Base-by-base conservation (phyloP, 257 asterid genomes). In the Penstemon newberryi region DNA sequence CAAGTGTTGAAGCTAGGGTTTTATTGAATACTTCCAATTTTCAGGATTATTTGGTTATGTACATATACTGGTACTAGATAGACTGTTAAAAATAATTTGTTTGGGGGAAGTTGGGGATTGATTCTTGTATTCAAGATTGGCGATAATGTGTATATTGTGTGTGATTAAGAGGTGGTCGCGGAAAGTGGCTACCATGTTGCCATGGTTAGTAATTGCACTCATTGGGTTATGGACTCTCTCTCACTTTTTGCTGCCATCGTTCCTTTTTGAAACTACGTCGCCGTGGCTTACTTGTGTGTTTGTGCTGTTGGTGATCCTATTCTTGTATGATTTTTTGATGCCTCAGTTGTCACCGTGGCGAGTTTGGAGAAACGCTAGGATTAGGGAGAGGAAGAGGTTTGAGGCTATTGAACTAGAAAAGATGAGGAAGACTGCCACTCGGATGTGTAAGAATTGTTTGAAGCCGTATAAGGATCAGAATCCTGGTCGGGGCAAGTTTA, bases 121-220 rank as follows among this genome's bases (percentile, higher is more conserved):
- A 39, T 59, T 70, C 6, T 72, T 57, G 74, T 41, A 72, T 69
- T 69, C 46, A 53, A 58, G 72, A 71, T 80, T 75, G 83, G 89
- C 85, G 94, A 91, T 91, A 91, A 91, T 91, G 98, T 91, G 98
- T 82, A 91, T 91, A 91, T 87, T 89, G 53, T 89, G 98, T 60
- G 91, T 86, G 73, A 82, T 89, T 85, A 95, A 90, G 84, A 90
- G 83, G 93, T 90, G 97, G 91, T 89, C 98, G 41, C 81, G 96
- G 75, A 84, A 89, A 77, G 80, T 91, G 75, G 96, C 96, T 79
- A 89, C 98, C 86, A 91, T 91, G 96, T 67, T 89, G 85, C 98
- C 98, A 58, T 91, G 98, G 98, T 80, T 91, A 83, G 96, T 88
- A 70, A 85, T 91, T 78, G 96, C 97, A 58, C 87, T 91, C 69